Percentiles rank a stretch among this genome's conserved stretches.
Evolutionary conservation across 2,329 filamentous ascomycete species (phyloP).

Genomic region (Trichoderma gracile): DNA sequence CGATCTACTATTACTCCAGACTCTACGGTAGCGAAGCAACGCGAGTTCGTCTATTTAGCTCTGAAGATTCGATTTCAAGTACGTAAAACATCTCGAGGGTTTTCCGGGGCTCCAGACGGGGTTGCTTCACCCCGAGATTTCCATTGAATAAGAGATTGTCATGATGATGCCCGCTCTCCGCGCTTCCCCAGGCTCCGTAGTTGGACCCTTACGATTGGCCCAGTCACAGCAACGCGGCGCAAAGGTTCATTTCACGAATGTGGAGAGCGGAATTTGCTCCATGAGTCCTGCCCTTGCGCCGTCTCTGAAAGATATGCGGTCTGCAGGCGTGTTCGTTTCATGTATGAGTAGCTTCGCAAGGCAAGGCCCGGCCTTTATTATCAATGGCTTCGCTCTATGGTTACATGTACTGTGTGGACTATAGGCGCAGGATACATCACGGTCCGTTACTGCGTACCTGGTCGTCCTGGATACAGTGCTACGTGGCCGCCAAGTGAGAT

Average conservation of each 20-base stretch:
- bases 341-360: not conserved
- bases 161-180: not conserved
- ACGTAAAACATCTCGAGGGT: slow-evolving; percentile 6
- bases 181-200: not conserved
- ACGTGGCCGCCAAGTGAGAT: slow-evolving; percentile 9
- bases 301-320: not conserved
- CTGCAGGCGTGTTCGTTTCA: not conserved
- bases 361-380: not conserved
- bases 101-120: slow-evolving; percentile 19
- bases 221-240: not conserved
- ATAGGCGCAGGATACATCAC: slow-evolving; percentile 14
- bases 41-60: not conserved
- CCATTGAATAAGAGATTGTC: slow-evolving; percentile 17
- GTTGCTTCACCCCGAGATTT: slow-evolving; percentile 2
- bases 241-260: not conserved
- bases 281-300: too few relatives aligned
- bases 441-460: not conserved
- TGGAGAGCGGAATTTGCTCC: slow-evolving; percentile 14
- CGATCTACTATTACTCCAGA: too few relatives aligned
- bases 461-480: not conserved
- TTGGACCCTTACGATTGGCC: not conserved
- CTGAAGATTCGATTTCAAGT: not conserved
- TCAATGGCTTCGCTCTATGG: not conserved
- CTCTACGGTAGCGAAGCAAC: not conserved
- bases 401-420: not conserved